Base-by-base conservation (phyloP, 169 alveolate species). In the Amoebophrya sp. region DNA sequence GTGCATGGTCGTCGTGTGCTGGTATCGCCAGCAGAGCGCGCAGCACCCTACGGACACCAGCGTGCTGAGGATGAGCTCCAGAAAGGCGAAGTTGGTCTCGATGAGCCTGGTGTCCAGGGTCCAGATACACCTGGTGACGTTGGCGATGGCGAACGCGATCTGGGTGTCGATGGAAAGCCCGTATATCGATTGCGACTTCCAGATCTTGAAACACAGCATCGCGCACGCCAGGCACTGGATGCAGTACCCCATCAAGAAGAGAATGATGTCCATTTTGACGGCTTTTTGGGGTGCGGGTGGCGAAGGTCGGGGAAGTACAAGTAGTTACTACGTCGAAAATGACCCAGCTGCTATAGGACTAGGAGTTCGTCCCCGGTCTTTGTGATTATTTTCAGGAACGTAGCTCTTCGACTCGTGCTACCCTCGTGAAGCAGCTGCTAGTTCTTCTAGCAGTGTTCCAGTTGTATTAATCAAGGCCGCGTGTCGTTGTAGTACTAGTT, bases 131-230 rank as follows among this genome's bases (percentile, higher is more conserved):
- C 97, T 77, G 32, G 96, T 91, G 2, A 95, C 39, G 0, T 96
- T 90, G 23, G 96, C 94, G n/a, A 91, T 32, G 89, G 94, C 41
- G 39, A 93, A 92, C 77, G 95, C 90, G 47, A 89, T 10, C 93
- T 95, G 94, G 0, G 96, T 95, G 93, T 95, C 96, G 35, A 91
- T 89, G 14, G 96, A 95, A 39, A 95, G 90, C 32, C 97, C 97
- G 88, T 95, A 94, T 91, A 95, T 93, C 14, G 95, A 77, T 40
- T 92, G 92, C 77, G 90, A 93, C 93, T 95, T 95, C 33, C 40
- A 83, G 0, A 95, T 90, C 90, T 95, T 95, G 92, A 83, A 93
- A 33, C 94, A 77, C 89, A 95, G 95, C 77, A 95, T 92, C 39
- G 93, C 92, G 54, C 92, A 77, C 2, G 95, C 97, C 38, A 91